Percentiles rank a stretch among this genome's conserved stretches.
Conservation (phyloP, 192 early-diverging fungal genomes). For the Mortierella alpina region DNA sequence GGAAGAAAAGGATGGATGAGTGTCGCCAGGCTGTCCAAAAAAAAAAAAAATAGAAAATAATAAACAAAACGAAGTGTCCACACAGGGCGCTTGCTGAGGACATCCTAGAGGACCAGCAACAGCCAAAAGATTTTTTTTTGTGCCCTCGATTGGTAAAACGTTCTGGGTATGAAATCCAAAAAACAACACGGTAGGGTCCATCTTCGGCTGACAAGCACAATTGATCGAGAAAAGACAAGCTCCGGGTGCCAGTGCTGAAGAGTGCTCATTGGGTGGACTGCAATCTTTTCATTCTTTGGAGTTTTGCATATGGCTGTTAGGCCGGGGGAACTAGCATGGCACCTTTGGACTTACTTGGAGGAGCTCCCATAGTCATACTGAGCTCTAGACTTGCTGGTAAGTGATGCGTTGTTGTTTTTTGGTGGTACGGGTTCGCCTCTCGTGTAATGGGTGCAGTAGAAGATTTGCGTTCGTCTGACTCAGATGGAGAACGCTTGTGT, state of each 20-base stretch:
- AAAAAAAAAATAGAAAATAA: neutral
- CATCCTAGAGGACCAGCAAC: neutral
- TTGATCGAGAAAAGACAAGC: no score
- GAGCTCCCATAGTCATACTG: no score
- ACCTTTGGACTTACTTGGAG: no score
- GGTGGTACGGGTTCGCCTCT: neutral
- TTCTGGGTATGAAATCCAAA: slow-evolving; percentile 22
- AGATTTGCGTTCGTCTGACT: no score
- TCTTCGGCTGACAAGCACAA: no score
- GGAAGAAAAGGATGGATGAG: neutral
- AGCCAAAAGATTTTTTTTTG: neutral
- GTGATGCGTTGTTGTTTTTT: neutral
- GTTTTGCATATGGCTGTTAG: no score
- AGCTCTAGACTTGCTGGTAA: no score
- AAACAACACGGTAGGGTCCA: neutral
- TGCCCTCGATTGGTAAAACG: slow-evolving; percentile 10
- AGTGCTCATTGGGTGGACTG: no score
- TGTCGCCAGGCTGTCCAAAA: neutral
- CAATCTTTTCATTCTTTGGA: no score
- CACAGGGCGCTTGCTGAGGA: neutral
- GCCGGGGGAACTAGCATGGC: no score
- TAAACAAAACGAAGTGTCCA: neutral
- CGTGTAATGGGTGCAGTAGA: neutral
- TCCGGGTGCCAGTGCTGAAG: no score
- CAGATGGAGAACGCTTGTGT: no score